phyloP scores from a whole-genome alignment of 257 asterid species.

The Solanum chilense region DNA sequence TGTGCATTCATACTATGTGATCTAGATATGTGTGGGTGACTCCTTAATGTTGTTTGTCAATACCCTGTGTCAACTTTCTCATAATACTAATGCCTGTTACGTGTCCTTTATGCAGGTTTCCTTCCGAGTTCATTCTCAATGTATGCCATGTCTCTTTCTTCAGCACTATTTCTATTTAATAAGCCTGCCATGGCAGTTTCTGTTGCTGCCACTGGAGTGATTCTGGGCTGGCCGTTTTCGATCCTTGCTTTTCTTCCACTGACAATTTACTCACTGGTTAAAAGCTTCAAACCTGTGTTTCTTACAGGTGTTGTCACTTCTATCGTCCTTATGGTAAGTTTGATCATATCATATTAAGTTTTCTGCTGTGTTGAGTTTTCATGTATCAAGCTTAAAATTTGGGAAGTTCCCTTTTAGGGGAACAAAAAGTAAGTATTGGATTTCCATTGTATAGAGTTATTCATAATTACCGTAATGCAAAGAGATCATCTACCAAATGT shows the following conservation, averaged over 20 bases:
- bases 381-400: neutral
- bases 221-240: slow-evolving; percentile 98
- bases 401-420: neutral
- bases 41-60: neutral
- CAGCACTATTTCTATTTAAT: slow-evolving; percentile 78
- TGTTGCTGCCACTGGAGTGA: slow-evolving; percentile 79
- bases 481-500: neutral
- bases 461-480: neutral
- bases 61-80: neutral
- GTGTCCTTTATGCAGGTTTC: slow-evolving; percentile 53
- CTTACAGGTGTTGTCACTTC: slow-evolving; percentile 62
- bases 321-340: slow-evolving; percentile 53
- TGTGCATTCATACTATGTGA: neutral
- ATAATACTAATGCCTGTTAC: neutral
- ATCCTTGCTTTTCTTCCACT: slow-evolving; percentile 89
- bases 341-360: neutral
- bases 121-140: slow-evolving; percentile 96
- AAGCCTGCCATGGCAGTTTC: slow-evolving; percentile 85
- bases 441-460: neutral
- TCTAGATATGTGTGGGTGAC: neutral
- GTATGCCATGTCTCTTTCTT: slow-evolving; percentile 94
- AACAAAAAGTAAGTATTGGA: neutral
- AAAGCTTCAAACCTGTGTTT: slow-evolving; percentile 53
- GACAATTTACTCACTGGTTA: slow-evolving; percentile 59
- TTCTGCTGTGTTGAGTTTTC: neutral